phyloP scores from a whole-genome alignment of 345 rosid genomes.

The Cochlearia excelsa region DNA sequence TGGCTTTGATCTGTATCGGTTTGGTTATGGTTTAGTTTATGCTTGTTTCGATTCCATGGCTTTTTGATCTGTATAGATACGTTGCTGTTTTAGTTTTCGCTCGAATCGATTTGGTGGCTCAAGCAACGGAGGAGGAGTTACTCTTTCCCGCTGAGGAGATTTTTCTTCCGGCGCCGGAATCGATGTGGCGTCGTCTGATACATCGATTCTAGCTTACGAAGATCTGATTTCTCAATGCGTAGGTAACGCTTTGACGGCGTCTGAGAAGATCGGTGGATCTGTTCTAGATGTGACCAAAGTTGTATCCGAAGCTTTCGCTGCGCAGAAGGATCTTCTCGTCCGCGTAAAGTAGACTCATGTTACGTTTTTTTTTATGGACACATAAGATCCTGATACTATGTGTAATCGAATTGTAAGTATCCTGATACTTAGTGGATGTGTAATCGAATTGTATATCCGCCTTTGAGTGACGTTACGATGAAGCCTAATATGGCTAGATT shows the following conservation, averaged over 20 bases:
- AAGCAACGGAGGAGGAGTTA: conserved; percentile 29
- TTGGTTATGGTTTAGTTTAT: too few species aligned
- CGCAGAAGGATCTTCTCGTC: not conserved
- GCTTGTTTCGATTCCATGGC: too few species aligned
- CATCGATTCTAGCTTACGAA: conserved; percentile 71
- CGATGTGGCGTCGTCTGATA: conserved; percentile 48
- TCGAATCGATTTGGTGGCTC: too few species aligned
- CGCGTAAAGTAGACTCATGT: not conserved
- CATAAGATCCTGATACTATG: not conserved
- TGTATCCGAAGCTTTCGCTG: not conserved
- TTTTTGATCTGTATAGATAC: too few species aligned
- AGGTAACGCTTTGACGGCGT: conserved; percentile 58
- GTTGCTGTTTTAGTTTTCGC: too few species aligned
- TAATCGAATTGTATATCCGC: not conserved
- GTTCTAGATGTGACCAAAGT: not conserved
- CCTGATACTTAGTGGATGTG: conserved; percentile 7
- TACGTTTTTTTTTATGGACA: not conserved
- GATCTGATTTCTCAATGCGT: conserved; percentile 57
- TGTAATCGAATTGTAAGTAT: too few species aligned
- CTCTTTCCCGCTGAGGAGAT: conserved; percentile 33
- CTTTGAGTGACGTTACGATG: conserved; percentile 25
- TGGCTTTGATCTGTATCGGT: too few species aligned
- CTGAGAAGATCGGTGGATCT: conserved; percentile 49
- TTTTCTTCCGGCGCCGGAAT: conserved; percentile 24
- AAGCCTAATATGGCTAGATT: conserved; percentile 72